A percentile compares a stretch with the other conserved stretches of the same genome.
Conservation (phyloP, 1,139 yeast genomes). For the Hemisphaericaspora lyxosophila region DNA sequence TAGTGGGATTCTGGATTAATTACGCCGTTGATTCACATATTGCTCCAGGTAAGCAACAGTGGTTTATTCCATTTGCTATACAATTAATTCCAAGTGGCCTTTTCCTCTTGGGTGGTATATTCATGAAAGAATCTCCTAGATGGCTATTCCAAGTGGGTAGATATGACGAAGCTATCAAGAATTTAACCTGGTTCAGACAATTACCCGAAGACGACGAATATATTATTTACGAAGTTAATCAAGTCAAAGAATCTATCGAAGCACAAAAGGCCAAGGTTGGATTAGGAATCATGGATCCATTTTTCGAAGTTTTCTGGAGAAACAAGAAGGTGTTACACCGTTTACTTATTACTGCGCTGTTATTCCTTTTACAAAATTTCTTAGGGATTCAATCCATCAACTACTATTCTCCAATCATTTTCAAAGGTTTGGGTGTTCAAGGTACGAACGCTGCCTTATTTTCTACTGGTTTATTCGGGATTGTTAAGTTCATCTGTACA, state of each 20-base stretch:
- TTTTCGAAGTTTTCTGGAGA: constrained; percentile 33
- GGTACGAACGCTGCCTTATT: constrained; percentile 41
- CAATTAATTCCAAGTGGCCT: constrained; percentile 44
- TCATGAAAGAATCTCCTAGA: constrained; percentile 42
- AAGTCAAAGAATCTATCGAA: constrained; percentile 26
- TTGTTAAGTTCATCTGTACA: constrained; percentile 40
- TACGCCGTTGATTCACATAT: constrained; percentile 39
- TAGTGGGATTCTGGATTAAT: constrained; percentile 46
- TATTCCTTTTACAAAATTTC: constrained; percentile 44
- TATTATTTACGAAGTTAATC: constrained; percentile 35
- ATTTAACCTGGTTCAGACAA: constrained; percentile 39
- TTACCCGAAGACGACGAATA: constrained; percentile 40
- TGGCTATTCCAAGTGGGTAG: constrained; percentile 40
- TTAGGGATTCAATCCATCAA: constrained; percentile 48
- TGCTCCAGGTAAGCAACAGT: constrained; percentile 30
- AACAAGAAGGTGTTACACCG: constrained; percentile 30
- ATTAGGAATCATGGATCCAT: constrained; percentile 39
- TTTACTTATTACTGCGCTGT: constrained; percentile 31
- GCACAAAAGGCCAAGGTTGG: constrained; percentile 35
- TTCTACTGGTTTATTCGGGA: constrained; percentile 46
- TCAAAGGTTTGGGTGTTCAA: constrained; percentile 38
- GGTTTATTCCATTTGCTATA: constrained; percentile 46
- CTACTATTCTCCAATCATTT: constrained; percentile 46
- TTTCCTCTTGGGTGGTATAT: constrained; percentile 34
- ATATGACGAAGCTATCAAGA: constrained; percentile 34